Evolutionary conservation across 2,329 filamentous ascomycete genomes (phyloP).

Genomic region (Magnaporthiopsis poae): DNA sequence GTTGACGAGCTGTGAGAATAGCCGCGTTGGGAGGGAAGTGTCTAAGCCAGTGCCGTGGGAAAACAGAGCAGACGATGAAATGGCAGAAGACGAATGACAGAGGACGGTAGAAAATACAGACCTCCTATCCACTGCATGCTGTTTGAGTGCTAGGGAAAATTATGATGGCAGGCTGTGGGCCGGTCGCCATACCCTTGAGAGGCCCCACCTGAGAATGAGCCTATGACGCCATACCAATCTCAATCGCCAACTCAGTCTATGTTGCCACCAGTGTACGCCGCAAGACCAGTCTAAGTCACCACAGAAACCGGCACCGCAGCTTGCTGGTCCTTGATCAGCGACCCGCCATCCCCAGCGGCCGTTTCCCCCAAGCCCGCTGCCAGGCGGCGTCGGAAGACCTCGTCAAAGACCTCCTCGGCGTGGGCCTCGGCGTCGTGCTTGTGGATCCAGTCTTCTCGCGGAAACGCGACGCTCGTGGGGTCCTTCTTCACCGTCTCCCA

Average conservation of each 20-base stretch:
- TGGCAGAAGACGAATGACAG: too few relatives aligned
- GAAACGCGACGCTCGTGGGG: slow-evolving; percentile 36
- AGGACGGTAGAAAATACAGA: too few relatives aligned
- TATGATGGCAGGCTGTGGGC: too few relatives aligned
- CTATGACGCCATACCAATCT: too few relatives aligned
- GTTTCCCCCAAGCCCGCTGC: background rate
- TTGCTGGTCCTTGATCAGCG: background rate
- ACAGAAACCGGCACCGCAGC: background rate
- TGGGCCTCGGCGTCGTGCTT: slow-evolving; percentile 39
- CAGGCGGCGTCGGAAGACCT: slow-evolving; percentile 16
- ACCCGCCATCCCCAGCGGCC: background rate
- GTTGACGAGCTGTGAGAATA: slow-evolving; percentile 7
- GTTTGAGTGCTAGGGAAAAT: too few relatives aligned
- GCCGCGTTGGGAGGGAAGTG: too few relatives aligned
- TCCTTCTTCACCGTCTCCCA: slow-evolving; percentile 39
- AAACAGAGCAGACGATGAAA: too few relatives aligned
- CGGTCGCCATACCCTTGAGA: too few relatives aligned
- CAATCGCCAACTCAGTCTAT: background rate
- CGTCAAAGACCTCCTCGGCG: slow-evolving; percentile 29
- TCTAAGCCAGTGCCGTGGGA: too few relatives aligned
- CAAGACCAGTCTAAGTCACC: background rate
- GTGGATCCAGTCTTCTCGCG: slow-evolving; percentile 43
- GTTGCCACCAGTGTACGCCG: background rate
- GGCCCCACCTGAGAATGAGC: too few relatives aligned
- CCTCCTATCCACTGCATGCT: too few relatives aligned